phyloP scores from a whole-genome alignment of 108 stramenopile species.

The Bacterosira constricta region DNA sequence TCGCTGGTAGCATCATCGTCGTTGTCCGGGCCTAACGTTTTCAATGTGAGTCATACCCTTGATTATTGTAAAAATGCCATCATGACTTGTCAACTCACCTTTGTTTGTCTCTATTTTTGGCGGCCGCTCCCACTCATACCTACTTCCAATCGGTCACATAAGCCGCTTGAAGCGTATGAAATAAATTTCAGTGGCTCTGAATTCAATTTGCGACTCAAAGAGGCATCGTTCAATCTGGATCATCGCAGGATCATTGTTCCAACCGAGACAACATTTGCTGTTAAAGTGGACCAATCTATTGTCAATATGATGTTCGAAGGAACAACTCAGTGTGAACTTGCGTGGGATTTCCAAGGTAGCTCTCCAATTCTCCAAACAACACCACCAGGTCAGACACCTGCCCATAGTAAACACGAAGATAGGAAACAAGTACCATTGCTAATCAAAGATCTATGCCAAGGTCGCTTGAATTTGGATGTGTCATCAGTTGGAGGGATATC shows the following conservation, averaged over 20 bases:
- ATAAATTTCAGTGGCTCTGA: conserved; percentile 80
- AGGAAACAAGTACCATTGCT: conserved; percentile 78
- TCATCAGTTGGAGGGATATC: conserved; percentile 86
- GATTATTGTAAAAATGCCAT: too few species aligned
- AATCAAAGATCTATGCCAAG: conserved; percentile 81
- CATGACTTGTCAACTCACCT: too few species aligned
- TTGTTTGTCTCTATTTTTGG: too few species aligned
- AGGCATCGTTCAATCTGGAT: conserved; percentile 71
- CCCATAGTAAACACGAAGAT: conserved; percentile 72
- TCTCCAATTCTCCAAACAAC: conserved; percentile 86
- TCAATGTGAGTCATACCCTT: too few species aligned
- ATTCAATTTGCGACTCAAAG: conserved; percentile 69
- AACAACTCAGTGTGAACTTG: conserved; percentile 75
- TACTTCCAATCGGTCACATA: too few species aligned
- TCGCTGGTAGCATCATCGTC: conserved; percentile 16
- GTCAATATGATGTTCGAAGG: conserved; percentile 89
- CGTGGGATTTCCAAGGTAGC: conserved; percentile 88
- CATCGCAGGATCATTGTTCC: conserved; percentile 85
- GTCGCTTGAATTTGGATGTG: conserved; percentile 78
- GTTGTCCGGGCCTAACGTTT: conserved; percentile 71
- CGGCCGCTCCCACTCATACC: too few species aligned
- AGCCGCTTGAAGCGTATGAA: conserved; percentile 90
- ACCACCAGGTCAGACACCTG: conserved; percentile 67
- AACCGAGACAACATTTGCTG: conserved; percentile 71
- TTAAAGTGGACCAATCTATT: conserved; percentile 69